Evolutionary conservation across 129 eudicot species (phyloP), one percentile per base, ranked within the genome.

Genomic region (Glebionis coronaria): DNA sequence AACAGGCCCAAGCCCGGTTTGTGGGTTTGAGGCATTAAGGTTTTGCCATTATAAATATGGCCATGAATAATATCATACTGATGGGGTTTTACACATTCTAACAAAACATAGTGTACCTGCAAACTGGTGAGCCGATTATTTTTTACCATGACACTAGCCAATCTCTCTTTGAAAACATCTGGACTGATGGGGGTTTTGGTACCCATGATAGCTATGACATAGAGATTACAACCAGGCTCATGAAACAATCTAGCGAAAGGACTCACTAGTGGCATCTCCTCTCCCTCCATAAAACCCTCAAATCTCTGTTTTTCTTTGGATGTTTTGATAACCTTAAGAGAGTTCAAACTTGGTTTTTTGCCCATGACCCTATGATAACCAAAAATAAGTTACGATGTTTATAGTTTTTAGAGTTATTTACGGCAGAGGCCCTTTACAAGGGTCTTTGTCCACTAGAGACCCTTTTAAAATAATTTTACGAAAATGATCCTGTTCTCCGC

Each of bases 161-260:
- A 15, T 52, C 63, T 20, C 12, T 21, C 60, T 53, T 76, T 76
- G 9, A 69, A 8, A 9, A 52, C 20, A 19, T 69, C 5, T 8
- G 59, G 47, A 25, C 51, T 4, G 61, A 72, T 49, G 31, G 11
- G 9, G 11, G 67, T 47, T 72, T 72, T 72, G 4, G 3, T 7
- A 58, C 69, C 76, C 3, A 72, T 13, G 35, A 47, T 72, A 23
- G 21, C 49, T 6, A 50, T 13, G 61, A 72, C 51, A 29, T 61
- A 72, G 53, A 72, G 40, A 51, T 72, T 61, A 14, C 25, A 18
- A 46, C 76, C 68, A 16, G 76, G 76, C 25, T 72, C 76, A 61
- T 61, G 76, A 50, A 72, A 51, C 20, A 59, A 15, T 15, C 51
- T 25, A 10, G 76, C 20, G 23, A 47, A 16, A 8, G 76, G 23